A percentile compares a stretch with the other conserved stretches of the same genome.
Conservation (phyloP, 139 green algal genomes). For the Micractinium conductrix region DNA sequence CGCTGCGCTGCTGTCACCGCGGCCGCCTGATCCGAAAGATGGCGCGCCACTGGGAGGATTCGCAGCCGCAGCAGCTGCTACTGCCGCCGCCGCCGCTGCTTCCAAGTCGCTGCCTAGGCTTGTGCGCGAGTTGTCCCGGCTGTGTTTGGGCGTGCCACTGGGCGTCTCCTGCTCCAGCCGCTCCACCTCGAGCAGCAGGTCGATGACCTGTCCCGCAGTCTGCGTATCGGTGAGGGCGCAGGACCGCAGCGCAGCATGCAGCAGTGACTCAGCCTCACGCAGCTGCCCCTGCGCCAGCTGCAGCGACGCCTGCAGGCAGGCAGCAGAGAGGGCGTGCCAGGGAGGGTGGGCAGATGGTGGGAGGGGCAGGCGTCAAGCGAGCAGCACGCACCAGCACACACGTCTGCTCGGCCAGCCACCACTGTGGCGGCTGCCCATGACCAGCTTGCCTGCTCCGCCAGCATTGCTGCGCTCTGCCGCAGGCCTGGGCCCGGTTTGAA, state of each 20-base stretch:
- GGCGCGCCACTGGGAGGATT: too few relatives aligned
- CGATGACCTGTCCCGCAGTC: not conserved
- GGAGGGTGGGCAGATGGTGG: too few relatives aligned
- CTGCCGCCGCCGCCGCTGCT: not conserved
- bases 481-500: not conserved
- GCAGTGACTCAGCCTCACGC: not conserved
- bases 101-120: too few relatives aligned
- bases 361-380: too few relatives aligned
- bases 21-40: too few relatives aligned
- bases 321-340: too few relatives aligned
- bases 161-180: not conserved
- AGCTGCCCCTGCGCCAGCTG: constrained; percentile 16
- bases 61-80: too few relatives aligned
- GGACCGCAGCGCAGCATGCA: constrained; percentile 6
- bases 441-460: not conserved
- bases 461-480: not conserved
- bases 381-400: not conserved
- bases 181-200: constrained; percentile 16
- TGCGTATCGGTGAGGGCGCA: constrained; percentile 2
- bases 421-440: too few relatives aligned
- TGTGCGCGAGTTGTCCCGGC: too few relatives aligned
- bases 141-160: not conserved
- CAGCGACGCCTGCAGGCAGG: not conserved
- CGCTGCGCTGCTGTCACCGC: not conserved
- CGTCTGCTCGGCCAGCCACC: not conserved